Conservation (phyloP, 2,329 filamentous ascomycete species). For the Aureobasidium melanogenum region DNA sequence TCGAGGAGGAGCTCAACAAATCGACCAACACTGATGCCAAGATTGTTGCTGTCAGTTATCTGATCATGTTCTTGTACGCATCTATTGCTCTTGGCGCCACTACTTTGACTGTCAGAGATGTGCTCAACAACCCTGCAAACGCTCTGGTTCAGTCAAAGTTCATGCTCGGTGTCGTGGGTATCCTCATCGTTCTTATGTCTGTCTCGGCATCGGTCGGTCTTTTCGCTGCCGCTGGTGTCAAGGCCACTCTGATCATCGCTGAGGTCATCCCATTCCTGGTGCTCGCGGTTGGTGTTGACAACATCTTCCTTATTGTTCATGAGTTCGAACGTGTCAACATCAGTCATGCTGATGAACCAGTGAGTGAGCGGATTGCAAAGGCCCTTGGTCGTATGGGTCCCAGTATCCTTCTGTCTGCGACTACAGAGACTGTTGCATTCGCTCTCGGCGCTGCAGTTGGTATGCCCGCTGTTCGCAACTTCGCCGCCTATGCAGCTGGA, state of each 20-base stretch:
- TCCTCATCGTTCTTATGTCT: constrained; percentile 93
- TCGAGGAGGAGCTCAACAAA: constrained; percentile 94
- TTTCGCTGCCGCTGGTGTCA: constrained; percentile 85
- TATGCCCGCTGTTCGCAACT: constrained; percentile 97
- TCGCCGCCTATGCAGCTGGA: constrained; percentile 90
- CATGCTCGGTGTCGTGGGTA: constrained; percentile 85
- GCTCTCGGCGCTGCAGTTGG: constrained; percentile 86
- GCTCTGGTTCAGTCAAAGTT: constrained; percentile 95
- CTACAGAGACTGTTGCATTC: constrained; percentile 90
- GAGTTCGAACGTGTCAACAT: constrained; percentile 94
- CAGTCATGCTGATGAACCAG: constrained; percentile 78
- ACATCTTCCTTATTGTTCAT: constrained; percentile 97
- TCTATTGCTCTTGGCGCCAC: constrained; percentile 87
- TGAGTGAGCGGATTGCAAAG: constrained; percentile 76
- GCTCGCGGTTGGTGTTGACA: constrained; percentile 92
- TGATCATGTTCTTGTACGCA: constrained; percentile 98
- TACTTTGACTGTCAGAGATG: constrained; percentile 64
- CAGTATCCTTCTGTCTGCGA: constrained; percentile 89
- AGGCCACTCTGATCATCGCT: constrained; percentile 93
- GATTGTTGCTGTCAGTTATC: constrained; percentile 91
- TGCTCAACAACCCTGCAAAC: constrained; percentile 73
- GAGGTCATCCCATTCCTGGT: constrained; percentile 98
- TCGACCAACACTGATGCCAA: constrained; percentile 97
- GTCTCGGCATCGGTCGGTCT: constrained; percentile 91
- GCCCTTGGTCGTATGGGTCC: constrained; percentile 94